These are phyloP conservation scores for Metschnikowia drakensbergensis DNA, from an alignment of 805 yeast genomes.

Conservation along the genomic window DNA sequence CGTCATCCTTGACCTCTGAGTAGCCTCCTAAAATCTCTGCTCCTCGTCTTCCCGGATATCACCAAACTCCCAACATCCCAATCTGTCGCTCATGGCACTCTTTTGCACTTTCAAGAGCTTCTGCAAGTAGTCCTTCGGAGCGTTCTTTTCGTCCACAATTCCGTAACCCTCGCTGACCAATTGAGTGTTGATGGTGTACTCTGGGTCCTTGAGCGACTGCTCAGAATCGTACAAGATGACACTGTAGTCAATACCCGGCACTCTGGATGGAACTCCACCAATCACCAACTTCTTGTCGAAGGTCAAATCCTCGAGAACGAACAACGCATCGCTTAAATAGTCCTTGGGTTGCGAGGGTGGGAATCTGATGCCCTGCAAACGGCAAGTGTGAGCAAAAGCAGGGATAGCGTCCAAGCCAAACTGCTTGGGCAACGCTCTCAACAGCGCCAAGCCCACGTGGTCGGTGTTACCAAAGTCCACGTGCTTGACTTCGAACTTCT, in stretches of 20 bases:
- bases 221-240: constrained; percentile 55
- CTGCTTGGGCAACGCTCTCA: constrained; percentile 52
- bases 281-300: constrained; percentile 54
- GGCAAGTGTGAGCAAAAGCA: constrained; percentile 54
- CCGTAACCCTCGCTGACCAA: constrained; percentile 59
- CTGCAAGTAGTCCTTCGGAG: constrained; percentile 28
- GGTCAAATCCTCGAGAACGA: constrained; percentile 49
- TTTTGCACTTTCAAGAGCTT: constrained; percentile 42
- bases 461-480: constrained; percentile 60
- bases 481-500: constrained; percentile 49
- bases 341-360: constrained; percentile 58
- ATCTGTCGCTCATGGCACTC: constrained; percentile 46
- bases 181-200: constrained; percentile 57
- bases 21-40: background rate
- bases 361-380: constrained; percentile 48
- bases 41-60: constrained; percentile 61
- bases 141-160: constrained; percentile 41
- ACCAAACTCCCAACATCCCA: constrained; percentile 76
- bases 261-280: constrained; percentile 41
- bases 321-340: constrained; percentile 52
- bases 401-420: constrained; percentile 39
- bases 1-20: background rate
- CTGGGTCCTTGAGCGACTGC: constrained; percentile 49
- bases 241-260: constrained; percentile 44
- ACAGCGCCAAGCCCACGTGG: constrained; percentile 38